phyloP scores from a whole-genome alignment of 176 grass and related monocot species.

The sorghum (Sorghum bicolor) region Sorghum_bicolor_NCBIv3 NC_012871.2:14635001-14635500 shows the following conservation, averaged over 20 bases:
- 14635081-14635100: not conserved
- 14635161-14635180: not conserved
- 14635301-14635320: not conserved
- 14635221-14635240: not conserved
- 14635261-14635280: not conserved
- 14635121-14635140: not conserved
- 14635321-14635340: not conserved
- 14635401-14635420: not conserved
- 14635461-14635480: slow-evolving; percentile 14
- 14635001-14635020: no score
- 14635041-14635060: no score
- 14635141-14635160: not conserved
- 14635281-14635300: not conserved
- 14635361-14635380: not conserved
- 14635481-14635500: slow-evolving; percentile 4
- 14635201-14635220: not conserved
- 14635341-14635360: not conserved
- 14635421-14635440: slow-evolving; percentile 8
- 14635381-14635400: not conserved
- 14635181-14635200: not conserved
- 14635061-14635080: not conserved
- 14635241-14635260: not conserved
- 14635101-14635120: not conserved
- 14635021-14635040: no score
- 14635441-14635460: slow-evolving; percentile 11